Percentiles rank a stretch among this genome's conserved stretches.
Evolutionary conservation across 345 rosid genomes (phyloP).

Genomic region (Angophora floribunda): DNA sequence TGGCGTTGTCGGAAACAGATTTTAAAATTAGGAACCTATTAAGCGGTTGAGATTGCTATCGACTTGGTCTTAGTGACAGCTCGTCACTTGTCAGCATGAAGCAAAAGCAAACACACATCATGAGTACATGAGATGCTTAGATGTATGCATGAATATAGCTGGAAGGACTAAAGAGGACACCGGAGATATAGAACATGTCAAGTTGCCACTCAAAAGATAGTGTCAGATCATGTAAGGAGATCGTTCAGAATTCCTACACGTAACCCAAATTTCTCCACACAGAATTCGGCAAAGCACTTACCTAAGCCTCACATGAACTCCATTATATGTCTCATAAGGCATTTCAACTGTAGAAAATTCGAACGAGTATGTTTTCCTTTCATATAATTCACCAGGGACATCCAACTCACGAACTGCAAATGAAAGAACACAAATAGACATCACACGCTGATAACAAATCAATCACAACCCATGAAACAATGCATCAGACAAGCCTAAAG

Average conservation of each 20-base stretch:
- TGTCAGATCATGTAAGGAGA: neutral
- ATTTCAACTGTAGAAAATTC: slow-evolving; percentile 94
- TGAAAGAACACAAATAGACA: neutral
- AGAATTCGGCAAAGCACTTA: slow-evolving; percentile 11
- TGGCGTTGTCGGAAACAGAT: neutral
- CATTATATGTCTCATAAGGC: slow-evolving; percentile 93
- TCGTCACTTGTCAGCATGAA: neutral
- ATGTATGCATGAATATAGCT: neutral
- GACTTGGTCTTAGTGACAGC: neutral
- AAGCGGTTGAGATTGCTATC: neutral
- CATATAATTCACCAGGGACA: slow-evolving; percentile 93
- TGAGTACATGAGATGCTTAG: neutral
- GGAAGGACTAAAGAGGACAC: neutral
- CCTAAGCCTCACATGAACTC: slow-evolving; percentile 94
- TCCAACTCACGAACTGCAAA: slow-evolving; percentile 89
- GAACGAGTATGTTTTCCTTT: slow-evolving; percentile 78
- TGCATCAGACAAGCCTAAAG: neutral
- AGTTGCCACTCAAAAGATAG: neutral
- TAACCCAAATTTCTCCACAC: neutral
- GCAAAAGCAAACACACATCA: neutral
- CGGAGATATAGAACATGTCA: neutral
- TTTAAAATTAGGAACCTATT: neutral
- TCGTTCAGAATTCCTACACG: neutral
- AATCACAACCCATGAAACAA: neutral
- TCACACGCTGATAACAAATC: neutral